Base-by-base conservation (phyloP, 2,329 filamentous ascomycete genomes). In the Pseudophaeomoniella oleicola region DNA sequence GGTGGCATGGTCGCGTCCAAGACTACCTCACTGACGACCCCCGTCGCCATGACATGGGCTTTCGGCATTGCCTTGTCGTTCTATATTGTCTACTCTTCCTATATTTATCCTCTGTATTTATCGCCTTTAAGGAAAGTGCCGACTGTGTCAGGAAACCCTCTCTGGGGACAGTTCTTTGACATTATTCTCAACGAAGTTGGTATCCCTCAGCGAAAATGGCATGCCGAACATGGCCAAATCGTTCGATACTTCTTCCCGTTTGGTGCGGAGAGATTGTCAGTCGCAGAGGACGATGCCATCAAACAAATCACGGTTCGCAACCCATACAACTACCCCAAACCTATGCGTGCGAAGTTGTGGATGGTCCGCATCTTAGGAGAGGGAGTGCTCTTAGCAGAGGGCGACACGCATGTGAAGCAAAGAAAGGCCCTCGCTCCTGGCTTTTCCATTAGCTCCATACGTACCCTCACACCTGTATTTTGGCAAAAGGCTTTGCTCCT, bases 221-320 rank as follows among this genome's bases (percentile, higher is more conserved):
- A 64, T 44, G 40, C 54, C 27, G 35, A 56, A 16, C 50, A 61
- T 33, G 61, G 60, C 12, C 52, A 56, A 18, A 60, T 64, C 32
- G 55, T 64, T 36, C 54, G 62, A 37, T 65, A 64, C 42, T 64
- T 60, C 52, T 64, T 64, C 39, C 62, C 61, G 16, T 59, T 64
- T 27, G 62, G 62, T 34, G 51, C 55, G 16, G 62, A 64, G 46
- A 53, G 62, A 29, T 52, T 65, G 5, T 59, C 61, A 3, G 47
- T 65, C 32, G 60, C 60, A 39, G 59, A 63, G 33, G 60, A 65
- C 37, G 57, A 59, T 35, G 57, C 57, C 12, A 53, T 65, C 32
- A 58, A 59, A 44, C 58, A 64, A 37, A 59, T 64, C 54, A 63
- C 59, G 1, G 48, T 62, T 42, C 54, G 54, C 42, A 59, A 62